Percentiles rank a stretch among this genome's conserved stretches.
These are phyloP conservation scores for Trichoderma harzianum DNA, from an alignment of 2,329 filamentous ascomycete genomes.

Conservation along the genomic window DNA sequence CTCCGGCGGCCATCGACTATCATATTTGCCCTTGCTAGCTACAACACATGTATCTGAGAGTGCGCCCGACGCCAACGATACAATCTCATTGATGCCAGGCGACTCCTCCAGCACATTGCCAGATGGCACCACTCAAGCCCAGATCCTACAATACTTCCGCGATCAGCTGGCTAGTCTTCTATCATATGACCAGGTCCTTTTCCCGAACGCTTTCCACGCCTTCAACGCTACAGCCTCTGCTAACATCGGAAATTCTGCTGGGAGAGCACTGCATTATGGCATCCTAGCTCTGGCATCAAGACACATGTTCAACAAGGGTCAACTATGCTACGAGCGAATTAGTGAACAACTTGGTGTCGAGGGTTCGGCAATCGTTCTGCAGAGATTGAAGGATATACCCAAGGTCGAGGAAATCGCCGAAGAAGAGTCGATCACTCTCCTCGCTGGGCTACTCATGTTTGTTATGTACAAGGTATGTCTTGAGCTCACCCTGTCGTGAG, in stretches of 20 bases:
- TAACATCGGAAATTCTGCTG: not conserved
- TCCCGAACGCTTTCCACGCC: not conserved
- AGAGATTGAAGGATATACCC: not conserved
- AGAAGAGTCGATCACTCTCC: not conserved
- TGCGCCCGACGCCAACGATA: not conserved
- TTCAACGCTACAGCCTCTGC: not conserved
- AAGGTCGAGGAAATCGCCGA: not conserved
- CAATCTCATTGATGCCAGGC: not conserved
- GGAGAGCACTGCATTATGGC: not conserved
- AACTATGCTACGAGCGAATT: not conserved
- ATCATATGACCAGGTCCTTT: not conserved
- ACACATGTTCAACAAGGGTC: not conserved
- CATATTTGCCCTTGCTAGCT: not conserved
- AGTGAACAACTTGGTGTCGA: not conserved
- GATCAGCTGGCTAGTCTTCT: not conserved
- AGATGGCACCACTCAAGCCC: not conserved
- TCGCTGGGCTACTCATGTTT: not conserved
- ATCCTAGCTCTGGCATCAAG: not conserved
- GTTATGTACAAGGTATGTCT: not conserved
- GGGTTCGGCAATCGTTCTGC: not conserved
- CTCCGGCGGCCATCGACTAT: not conserved
- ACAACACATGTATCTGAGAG: not conserved
- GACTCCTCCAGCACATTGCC: not conserved
- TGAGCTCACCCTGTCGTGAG: not conserved
- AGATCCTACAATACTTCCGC: not conserved